phyloP scores from a whole-genome alignment of 2,329 filamentous ascomycete genomes.

The Aspergillus fijiensis region DNA sequence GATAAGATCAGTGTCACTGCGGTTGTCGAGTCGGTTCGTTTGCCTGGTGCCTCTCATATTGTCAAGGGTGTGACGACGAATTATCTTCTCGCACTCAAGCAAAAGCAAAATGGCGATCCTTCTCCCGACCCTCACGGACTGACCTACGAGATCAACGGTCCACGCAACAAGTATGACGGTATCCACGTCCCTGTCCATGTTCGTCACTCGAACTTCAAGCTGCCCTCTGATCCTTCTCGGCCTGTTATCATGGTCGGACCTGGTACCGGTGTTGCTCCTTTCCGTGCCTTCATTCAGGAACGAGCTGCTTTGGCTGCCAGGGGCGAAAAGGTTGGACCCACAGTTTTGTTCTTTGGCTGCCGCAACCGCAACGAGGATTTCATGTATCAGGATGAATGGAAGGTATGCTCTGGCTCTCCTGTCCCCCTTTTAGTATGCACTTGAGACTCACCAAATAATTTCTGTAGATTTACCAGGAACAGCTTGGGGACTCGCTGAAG shows the following conservation, averaged over 20 bases:
- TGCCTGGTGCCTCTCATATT: constrained; percentile 72
- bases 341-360: constrained; percentile 93
- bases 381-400: constrained; percentile 87
- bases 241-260: constrained; percentile 95
- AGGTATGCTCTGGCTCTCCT: constrained; percentile 60
- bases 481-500: constrained; percentile 83
- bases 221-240: constrained; percentile 90
- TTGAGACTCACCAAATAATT: constrained; percentile 24
- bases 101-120: constrained; percentile 90
- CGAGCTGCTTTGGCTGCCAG: constrained; percentile 77
- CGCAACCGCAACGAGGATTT: constrained; percentile 86
- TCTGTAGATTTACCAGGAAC: constrained; percentile 73
- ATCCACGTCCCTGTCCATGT: constrained; percentile 94
- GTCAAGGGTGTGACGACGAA: constrained; percentile 97
- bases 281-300: constrained; percentile 94
- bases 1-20: constrained; percentile 94
- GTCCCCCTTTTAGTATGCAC: background rate
- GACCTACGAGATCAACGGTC: constrained; percentile 82
- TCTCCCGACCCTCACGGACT: constrained; percentile 77
- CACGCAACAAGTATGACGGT: constrained; percentile 95
- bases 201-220: constrained; percentile 98
- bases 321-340: constrained; percentile 81
- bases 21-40: constrained; percentile 79
- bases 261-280: constrained; percentile 93
- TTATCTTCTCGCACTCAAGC: constrained; percentile 89